Evolutionary conservation across 1,139 yeast species (phyloP), one percentile per base, ranked within the genome.

Genomic region (Pichia sp.): DNA sequence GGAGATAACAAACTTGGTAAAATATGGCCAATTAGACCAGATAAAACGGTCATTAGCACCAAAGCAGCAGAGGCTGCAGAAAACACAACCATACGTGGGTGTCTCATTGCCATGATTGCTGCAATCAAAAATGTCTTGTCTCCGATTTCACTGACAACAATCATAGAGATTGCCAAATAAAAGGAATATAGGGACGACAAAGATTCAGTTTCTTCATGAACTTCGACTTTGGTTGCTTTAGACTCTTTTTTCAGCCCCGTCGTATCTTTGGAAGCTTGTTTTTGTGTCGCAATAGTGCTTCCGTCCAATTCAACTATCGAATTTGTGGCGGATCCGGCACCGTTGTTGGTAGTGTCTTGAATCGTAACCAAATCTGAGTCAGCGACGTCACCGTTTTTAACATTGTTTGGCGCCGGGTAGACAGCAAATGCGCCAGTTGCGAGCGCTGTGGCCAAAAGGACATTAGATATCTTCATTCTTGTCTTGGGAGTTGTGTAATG

Each of bases 41-140:
- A 86, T 49, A 92, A 72, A 9, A 92, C 71, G 0, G 98, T 88
- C 98, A 92, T 92, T 41, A 92, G 66, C 5, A 78, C 87, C 56
- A 92, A 72, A 3, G 98, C 88, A n/a, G 83, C 62, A 53, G 87
- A 85, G 2, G 96, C 95, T 4, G 97, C 81, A 9, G 88, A 72
- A 60, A 92, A 90, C 23, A 92, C 98, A 40, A 87, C 73, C 55
- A 77, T 57, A 59, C 95, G 73, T 27, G 90, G 77, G 65, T 88
- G 83, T 61, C 86, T 84, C 98, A 94, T 92, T 34, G 98, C 96
- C 97, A 92, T 88, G 54, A 92, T 73, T 3, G 97, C 97, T 31
- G 98, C 97, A 55, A 94, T 88, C 55, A 92, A 73, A 60, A 92
- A 92, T 0, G 99, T 92, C 68, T 92, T 94, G 65, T 92, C 99